Base-by-base conservation (phyloP, 805 yeast genomes). In the Nakazawaea sp. region DNA sequence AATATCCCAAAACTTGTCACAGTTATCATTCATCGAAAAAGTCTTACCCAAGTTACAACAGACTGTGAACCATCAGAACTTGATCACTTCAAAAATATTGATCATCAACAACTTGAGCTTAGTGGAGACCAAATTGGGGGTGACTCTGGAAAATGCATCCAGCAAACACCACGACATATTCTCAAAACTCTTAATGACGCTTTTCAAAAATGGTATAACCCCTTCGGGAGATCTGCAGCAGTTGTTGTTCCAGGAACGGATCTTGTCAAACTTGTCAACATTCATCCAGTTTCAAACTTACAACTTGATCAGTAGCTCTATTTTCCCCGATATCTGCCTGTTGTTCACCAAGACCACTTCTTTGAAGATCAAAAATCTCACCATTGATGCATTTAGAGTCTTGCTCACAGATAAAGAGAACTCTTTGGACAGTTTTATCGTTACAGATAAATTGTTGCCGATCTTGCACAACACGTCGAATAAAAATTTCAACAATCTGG, bases 301-400 rank as follows among this genome's bases (percentile, higher is more conserved):
- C 49, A 55, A 87, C 9, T 72, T 78, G 15, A 68, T 88, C 40
- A 87, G 90, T 47, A 80, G 77, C 47, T 73, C 75, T 23, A 61
- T 88, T n/a, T 75, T 84, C 53, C 95, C 96, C 2, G 60, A 76
- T 31, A 64, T 87, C 13, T 72, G 86, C 31, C 70, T 68, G 31
- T 70, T 86, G 6, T 92, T 90, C 58, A 73, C 87, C 27, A 81
- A 86, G 31, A 92, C 98, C 1, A 85, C 89, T 0, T 76, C 92
- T 20, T 64, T 89, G 24, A 76, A 83, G 4, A 82, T 92, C 19
- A 90, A 92, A 50, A 62, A 81, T 13, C 68, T 75, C 12, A 74
- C 92, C 2, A 65, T 87, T 17, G 61, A 67, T 15, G 68, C 84
- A 1, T 78, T 88, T 47, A 66, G 72, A 11, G 51, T 61, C 32